Base-by-base conservation (phyloP, 2,329 filamentous ascomycete genomes). In the Aspergillus viridinutans region DNA sequence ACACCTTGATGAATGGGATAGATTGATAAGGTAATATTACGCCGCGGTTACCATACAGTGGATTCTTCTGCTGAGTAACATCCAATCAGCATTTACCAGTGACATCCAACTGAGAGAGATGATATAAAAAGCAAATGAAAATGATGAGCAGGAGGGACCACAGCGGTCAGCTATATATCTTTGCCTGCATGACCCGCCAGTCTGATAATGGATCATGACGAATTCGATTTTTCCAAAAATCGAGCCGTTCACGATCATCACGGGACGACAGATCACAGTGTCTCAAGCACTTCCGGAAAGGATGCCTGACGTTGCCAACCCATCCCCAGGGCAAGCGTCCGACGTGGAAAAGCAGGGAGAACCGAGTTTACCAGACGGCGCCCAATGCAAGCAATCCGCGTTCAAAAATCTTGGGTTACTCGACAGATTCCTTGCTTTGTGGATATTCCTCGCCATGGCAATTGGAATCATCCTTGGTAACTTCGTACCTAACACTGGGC, bases 391-490 rank as follows among this genome's bases (percentile, higher is more conserved):
- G 28, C n/a, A 47, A 21, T 73, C 71, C 1, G 58, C 66, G 2
- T 74, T 73, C 56, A 82, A 81, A 47, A 74, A 80, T 1, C 80
- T 88, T 0, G 81, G 82, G 4, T 77, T 81, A 61, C 78, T 89
- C 0, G 85, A 89, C 65, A 81, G 85, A 2, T 85, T 84, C 63
- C 80, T 90, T 0, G 85, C 84, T 2, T 40, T 88, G 26, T 89
- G 90, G 90, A 92, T 93, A 58, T 78, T 93, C 26, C 80, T 93
- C 0, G 88, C 89, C 49, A 94, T 94, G 86, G 79, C 82, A 1
- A 73, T 91, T 7, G 90, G 90, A 3, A 87, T 94, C 47, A 75
- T 92, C 1, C 74, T 93, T 0, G 89, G 88, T 5, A 92, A 92
- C 71, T 90, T 92, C 58, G 87, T 90, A 1, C 81, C 84, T 0